Evolutionary conservation across 345 rosid species (phyloP).

Genomic region (Hibiscus syriacus): DNA sequence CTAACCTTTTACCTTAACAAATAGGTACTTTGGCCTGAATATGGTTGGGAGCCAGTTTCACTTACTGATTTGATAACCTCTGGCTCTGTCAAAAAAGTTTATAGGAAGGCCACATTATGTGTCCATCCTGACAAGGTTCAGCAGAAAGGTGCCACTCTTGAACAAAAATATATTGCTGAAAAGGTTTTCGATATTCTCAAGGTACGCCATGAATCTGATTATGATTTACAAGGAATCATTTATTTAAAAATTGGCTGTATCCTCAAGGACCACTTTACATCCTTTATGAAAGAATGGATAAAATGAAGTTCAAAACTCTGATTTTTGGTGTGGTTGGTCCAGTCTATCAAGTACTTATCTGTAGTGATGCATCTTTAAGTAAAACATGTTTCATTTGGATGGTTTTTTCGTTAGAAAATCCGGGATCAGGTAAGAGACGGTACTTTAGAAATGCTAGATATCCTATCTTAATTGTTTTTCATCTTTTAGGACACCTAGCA

Average conservation of each 20-base stretch:
- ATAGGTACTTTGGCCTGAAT: constrained; percentile 91
- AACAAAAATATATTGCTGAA: constrained; percentile 86
- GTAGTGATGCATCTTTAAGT: not conserved
- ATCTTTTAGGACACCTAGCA: not conserved
- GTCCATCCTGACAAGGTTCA: constrained; percentile 99
- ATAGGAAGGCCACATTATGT: constrained; percentile 68
- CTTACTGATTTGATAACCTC: constrained; percentile 86
- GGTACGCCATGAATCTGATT: constrained; percentile 32
- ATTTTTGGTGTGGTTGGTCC: constrained; percentile 1
- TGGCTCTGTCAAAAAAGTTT: constrained; percentile 76
- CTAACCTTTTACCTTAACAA: constrained; percentile 12
- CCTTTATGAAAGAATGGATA: not conserved
- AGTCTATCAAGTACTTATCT: not conserved
- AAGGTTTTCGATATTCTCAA: constrained; percentile 93
- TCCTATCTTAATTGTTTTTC: too few species aligned
- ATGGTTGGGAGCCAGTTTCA: constrained; percentile 83
- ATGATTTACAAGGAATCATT: not conserved
- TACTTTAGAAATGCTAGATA: too few species aligned
- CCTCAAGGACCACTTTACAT: not conserved
- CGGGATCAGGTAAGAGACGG: too few species aligned
- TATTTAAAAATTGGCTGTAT: not conserved
- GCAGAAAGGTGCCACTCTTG: constrained; percentile 85
- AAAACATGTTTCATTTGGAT: not conserved
- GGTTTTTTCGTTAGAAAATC: not conserved
- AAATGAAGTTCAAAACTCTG: not conserved